Conservation (phyloP, 2,329 filamentous ascomycete genomes). For the Raffaelea ambrosiae region DNA sequence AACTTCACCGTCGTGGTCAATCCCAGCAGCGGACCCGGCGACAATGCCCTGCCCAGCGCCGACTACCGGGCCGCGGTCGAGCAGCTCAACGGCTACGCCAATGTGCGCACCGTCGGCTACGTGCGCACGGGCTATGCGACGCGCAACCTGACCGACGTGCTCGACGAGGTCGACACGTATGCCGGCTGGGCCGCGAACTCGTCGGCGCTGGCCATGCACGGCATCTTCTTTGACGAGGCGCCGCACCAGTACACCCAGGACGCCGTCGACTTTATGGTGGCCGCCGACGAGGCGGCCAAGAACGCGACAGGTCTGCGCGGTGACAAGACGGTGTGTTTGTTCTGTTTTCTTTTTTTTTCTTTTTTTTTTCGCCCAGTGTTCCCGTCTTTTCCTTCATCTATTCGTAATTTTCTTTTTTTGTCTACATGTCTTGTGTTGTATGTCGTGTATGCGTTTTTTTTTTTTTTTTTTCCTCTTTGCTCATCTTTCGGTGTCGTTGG, state of each 20-base stretch:
- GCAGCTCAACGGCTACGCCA: slow-evolving; percentile 1
- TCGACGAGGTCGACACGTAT: slow-evolving; percentile 4
- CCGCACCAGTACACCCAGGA: slow-evolving; percentile 3
- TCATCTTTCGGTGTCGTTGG: too few species aligned
- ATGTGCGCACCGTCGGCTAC: slow-evolving; percentile 5
- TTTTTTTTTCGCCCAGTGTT: not conserved
- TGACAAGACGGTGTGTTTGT: not conserved
- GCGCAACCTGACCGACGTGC: slow-evolving; percentile 3
- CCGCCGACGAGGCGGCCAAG: not conserved
- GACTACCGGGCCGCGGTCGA: not conserved
- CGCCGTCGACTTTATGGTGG: slow-evolving; percentile 2
- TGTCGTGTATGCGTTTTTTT: too few species aligned
- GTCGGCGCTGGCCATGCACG: slow-evolving; percentile 3
- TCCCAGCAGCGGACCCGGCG: slow-evolving; percentile 9
- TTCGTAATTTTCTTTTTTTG: too few species aligned
- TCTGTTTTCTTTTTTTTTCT: not conserved
- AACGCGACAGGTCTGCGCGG: not conserved
- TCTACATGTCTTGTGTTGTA: too few species aligned
- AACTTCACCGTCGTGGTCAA: slow-evolving; percentile 11
- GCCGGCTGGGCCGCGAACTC: not conserved
- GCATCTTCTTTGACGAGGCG: slow-evolving; percentile 7
- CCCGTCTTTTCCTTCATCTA: too few species aligned
- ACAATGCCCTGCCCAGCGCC: not conserved
- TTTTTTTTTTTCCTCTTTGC: too few species aligned
- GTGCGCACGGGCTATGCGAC: slow-evolving; percentile 5